Base-by-base conservation (phyloP, 1,284 basidiomycete genomes). In the Meripilus lineatus region DNA sequence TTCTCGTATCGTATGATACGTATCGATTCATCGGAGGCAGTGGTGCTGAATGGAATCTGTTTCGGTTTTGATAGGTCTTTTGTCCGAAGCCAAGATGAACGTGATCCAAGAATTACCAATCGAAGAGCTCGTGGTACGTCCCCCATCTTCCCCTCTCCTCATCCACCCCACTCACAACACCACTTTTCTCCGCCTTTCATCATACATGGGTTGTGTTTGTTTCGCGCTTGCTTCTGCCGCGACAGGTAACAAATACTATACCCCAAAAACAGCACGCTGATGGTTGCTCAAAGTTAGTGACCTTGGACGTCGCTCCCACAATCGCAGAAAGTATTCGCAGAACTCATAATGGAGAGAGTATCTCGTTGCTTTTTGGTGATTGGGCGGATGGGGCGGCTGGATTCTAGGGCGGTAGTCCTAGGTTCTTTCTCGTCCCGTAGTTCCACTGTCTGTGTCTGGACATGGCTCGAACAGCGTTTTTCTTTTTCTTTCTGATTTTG, bases 271-370 rank as follows among this genome's bases (percentile, higher is more conserved):
- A 72, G 46, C 75, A 78, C 51, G 69, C 76, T 50, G 66, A 56
- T 7, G 58, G 61, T 18, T 82, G 81, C 58, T 64, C 72, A 4
- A 89, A 89, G 57, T 67, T 90, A 22, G 70, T 79, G 42, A 79
- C 80, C 42, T 74, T 99, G 59, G 95, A 98, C 65, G 81, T 98
- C 53, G 87, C 84, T 49, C 82, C 90, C 1, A 89, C 91, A 34
- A 87, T 99, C 46, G 90, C 94, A 8, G 95, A 99, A 72, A 93
- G 89, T 58, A 97, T 99, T 52, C 85, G 96, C 38, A 74, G 95
- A 54, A 96, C 93, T 17, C 95, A 99, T 68, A 98, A 99, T 55
- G 95, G 95, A 51, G 89, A 96, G 71, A 89, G 86, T 52, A 89
- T 89, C 55, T 87, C 84, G 51, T 61, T 89, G 38, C 66, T 90